A percentile compares a stretch with the other conserved stretches of the same genome.
Conservation (phyloP, 768 basidiomycete species). For the Russula griseocarnosa region DNA sequence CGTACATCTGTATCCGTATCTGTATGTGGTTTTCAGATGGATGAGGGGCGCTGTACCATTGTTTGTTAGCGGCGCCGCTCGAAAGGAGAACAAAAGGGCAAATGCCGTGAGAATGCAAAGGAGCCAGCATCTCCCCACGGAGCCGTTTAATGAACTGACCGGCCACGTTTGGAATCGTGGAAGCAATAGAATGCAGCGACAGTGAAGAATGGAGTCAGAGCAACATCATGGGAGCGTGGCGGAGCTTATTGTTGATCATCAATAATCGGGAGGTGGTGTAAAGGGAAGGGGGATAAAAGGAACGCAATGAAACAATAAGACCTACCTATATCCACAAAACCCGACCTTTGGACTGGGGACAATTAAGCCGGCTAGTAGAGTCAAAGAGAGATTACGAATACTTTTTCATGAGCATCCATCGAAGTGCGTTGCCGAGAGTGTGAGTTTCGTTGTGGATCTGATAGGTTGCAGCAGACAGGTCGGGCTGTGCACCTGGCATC, state of each 20-base stretch:
- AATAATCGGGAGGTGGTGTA: neutral
- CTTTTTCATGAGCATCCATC: constrained; percentile 99
- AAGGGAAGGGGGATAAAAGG: constrained; percentile 1
- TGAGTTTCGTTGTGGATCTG: constrained; percentile 92
- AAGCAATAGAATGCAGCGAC: neutral
- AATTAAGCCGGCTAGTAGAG: constrained; percentile 13
- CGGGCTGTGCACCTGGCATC: constrained; percentile 79
- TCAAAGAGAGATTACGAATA: constrained; percentile 34
- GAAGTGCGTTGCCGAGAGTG: constrained; percentile 88
- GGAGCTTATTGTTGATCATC: constrained; percentile 10
- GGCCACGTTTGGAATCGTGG: constrained; percentile 9
- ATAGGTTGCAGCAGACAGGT: constrained; percentile 86
- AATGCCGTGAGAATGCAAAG: neutral
- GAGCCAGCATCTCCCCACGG: neutral
- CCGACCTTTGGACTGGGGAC: constrained; percentile 82
- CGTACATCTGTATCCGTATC: constrained; percentile 99
- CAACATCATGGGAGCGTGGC: constrained; percentile 4
- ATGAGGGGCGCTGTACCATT: constrained; percentile 67
- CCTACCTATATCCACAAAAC: constrained; percentile 95
- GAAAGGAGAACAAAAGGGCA: constrained; percentile 10
- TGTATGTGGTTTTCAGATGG: constrained; percentile 97
- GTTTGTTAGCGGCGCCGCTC: constrained; percentile 1
- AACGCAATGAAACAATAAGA: constrained; percentile 24
- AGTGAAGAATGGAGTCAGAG: constrained; percentile 8
- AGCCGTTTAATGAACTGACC: neutral